Evolutionary conservation across 768 basidiomycete genomes (phyloP), one percentile per base, ranked within the genome.

Genomic region (Strobilomyces dryophilus): DNA sequence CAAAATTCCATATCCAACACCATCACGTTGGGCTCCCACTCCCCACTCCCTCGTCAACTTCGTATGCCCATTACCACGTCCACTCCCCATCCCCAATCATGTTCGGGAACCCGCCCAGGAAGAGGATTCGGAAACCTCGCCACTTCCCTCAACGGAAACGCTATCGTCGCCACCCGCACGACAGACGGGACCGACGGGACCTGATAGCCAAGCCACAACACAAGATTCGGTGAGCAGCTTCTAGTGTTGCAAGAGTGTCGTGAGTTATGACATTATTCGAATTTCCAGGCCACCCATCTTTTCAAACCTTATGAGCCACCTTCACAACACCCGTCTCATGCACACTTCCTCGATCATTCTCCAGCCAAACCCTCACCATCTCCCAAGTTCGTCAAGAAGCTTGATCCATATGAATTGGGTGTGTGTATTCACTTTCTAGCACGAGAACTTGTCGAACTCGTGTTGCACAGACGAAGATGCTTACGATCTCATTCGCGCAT

Each of bases 371-470:
- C 42, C 2, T 24, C 49, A 5, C 40, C 60, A n/a, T 52, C 34
- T 5, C 39, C 37, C 10, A 69, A 63, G 40, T 54, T 62, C 17
- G 20, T 66, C 34, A 68, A 56, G 41, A 68, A 68, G 39, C 35
- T 66, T 3, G 68, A 70, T 46, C 66, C 66, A 0, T 70, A 68
- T 6, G 66, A 68, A 35, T 24, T 66, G 18, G 68, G 68, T 57
- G 17, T 45, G 44, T 37, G 6, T 11, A 3, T 15, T 2, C 5
- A 4, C 20, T 21, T 17, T 36, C 1, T 2, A 41, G 24, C 18
- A 10, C 3, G 14, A 44, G 8, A 3, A 11, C 37, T 41, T 5
- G 2, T 29, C 24, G 36, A 10, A 40, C 12, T 18, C 10, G 6
- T 49, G 1, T 24, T 31, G 6, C 7, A 15, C 21, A 70, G 66